Conservation (phyloP, 176 grass and related monocot species). For the Pontederia crassipes region DNA sequence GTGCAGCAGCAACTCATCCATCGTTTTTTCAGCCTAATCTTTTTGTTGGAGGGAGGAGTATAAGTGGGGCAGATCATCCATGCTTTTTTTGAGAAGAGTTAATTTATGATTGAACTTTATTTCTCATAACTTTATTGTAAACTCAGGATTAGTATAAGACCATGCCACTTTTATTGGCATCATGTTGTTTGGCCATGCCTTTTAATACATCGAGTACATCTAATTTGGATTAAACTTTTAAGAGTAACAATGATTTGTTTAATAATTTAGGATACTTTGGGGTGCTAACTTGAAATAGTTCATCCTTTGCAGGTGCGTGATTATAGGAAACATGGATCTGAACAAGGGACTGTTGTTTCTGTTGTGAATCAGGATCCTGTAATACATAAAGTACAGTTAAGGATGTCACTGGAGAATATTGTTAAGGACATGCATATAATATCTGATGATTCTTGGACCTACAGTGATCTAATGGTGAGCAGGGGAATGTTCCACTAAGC, state of each 20-base stretch:
- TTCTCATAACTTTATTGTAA: too few species aligned
- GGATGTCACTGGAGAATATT: slow-evolving; percentile 94
- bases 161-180: too few species aligned
- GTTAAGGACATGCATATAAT: slow-evolving; percentile 67
- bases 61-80: too few species aligned
- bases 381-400: slow-evolving; percentile 67
- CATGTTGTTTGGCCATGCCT: too few species aligned
- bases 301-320: slow-evolving; percentile 51
- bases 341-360: slow-evolving; percentile 38
- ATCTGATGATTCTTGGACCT: slow-evolving; percentile 96
- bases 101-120: too few species aligned
- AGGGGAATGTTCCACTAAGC: slow-evolving; percentile 12
- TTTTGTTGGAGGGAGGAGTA: too few species aligned
- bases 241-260: slow-evolving; percentile 1
- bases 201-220: background rate
- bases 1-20: too few species aligned
- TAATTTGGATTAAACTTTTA: slow-evolving; percentile 12
- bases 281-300: slow-evolving; percentile 6
- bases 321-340: slow-evolving; percentile 44
- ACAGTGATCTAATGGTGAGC: slow-evolving; percentile 86
- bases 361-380: slow-evolving; percentile 39
- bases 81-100: too few species aligned
- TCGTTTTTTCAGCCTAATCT: too few species aligned
- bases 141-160: too few species aligned
- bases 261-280: slow-evolving; percentile 3